Evolutionary conservation across 768 basidiomycete species (phyloP), one percentile per base, ranked within the genome.

Genomic region (Mycena amicta): DNA sequence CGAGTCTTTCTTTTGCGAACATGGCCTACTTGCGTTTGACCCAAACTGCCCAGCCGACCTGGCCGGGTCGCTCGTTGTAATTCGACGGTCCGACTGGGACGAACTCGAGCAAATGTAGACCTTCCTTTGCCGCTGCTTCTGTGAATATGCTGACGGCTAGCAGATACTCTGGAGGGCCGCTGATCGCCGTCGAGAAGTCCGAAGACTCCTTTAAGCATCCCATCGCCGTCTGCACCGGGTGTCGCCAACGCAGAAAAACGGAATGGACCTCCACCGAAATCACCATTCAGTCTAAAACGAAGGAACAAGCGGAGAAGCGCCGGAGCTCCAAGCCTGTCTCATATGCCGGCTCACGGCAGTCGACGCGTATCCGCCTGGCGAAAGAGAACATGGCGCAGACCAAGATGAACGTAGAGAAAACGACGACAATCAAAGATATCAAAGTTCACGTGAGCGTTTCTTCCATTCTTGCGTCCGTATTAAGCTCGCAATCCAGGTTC

Each of bases 341-440:
- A 6, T 13, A 23, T 45, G 13, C 15, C 43, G 83, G 80, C 50
- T 70, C 76, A 57, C 80, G 88, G 62, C 88, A 90, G 57, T 93
- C 92, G 20, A 85, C 82, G 65, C 87, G 92, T 20, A 77, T 92
- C 45, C 85, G 85, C 45, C 79, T 83, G 65, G 77, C 77, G 16
- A 81, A 81, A 68, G 79, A 83, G 54, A 68, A 75, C 26, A 81
- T 77, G 6, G 81, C 82, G 64, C 73, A 75, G 61, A 79, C 78
- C 57, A 81, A 72, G 62, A 67, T 91, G 50, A 79, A 74, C 12
- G 79, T 93, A 45, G 75, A 76, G 43, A 92, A 90, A 70, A 68
- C 72, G 28, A 91, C 83, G 61, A 86, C 88, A 0, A 80, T 94
- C 51, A 92, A 88, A 69, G 90, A 93, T 16, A 83, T 93, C 65